Evolutionary conservation across 805 yeast species (phyloP), one percentile per base, ranked within the genome.

Genomic region (Sugiyamaella chiloensis): DNA sequence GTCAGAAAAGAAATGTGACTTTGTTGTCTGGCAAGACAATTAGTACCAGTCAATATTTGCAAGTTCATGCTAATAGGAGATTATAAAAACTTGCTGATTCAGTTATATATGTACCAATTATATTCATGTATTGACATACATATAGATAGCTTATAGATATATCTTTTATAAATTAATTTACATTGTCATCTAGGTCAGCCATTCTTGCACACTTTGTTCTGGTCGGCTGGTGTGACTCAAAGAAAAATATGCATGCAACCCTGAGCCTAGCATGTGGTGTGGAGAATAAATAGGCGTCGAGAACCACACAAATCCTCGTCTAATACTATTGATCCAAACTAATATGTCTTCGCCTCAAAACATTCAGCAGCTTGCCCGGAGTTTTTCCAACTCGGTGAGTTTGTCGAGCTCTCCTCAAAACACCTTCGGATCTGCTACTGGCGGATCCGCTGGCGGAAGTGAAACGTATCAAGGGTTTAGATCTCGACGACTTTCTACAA

Each of bases 321-420:
- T 34, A 34, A 19, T n/a, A n/a, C 6, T n/a, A 31, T 34, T 34
- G 37, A 40, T 16, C 21, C 21, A 5, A 4, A 12, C 11, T 12
- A 3, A 19, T 5, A 64, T 64, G 68, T 48, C 62, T 29, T 37
- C 55, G n/a, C 68, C 68, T 5, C 59, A 58, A 26, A 57, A 58
- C 36, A 64, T 64, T 48, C 45, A 45, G 23, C 44, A 51, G 24
- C 42, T 57, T 5, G 24, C 53, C 41, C 34, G 50, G 24, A 42
- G 45, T 41, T 46, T 58, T 31, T 39, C 42, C 37, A 53, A 56
- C 23, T 48, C 50, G 11, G 57, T 51, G 12, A 29, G 44, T n/a
- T 46, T 57, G 14, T 51, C 60, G 8, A 42, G 57, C 14, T 56
- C 61, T 19, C 60, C 62, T 5, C 50, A 48, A 21, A 48, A 52